phyloP scores from a whole-genome alignment of 2,329 filamentous ascomycete species.

The Phyllachora maydis region DNA sequence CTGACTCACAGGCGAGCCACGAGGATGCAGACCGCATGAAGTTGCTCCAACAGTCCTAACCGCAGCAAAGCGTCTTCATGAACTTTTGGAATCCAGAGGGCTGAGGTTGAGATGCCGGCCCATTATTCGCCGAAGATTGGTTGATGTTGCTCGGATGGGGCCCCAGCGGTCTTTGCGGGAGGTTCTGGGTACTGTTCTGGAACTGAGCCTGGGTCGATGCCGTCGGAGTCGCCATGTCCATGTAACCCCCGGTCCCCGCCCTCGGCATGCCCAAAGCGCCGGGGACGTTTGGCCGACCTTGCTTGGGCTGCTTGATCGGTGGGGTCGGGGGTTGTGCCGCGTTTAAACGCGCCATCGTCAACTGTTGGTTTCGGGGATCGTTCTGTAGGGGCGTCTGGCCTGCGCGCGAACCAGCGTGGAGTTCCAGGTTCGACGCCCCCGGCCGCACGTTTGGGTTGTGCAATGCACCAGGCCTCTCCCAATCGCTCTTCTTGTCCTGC shows the following conservation, averaged over 20 bases:
- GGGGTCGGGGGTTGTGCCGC: slow-evolving; percentile 78
- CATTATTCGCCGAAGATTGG: slow-evolving; percentile 30
- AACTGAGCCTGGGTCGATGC: slow-evolving; percentile 91
- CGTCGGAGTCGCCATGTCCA: slow-evolving; percentile 65
- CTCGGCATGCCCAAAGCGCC: slow-evolving; percentile 56
- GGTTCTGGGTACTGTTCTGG: slow-evolving; percentile 83
- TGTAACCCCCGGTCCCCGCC: slow-evolving; percentile 49
- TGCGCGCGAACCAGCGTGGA: slow-evolving; percentile 53
- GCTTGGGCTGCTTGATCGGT: slow-evolving; percentile 60
- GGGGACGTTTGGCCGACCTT: slow-evolving; percentile 56
- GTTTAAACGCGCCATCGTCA: slow-evolving; percentile 82
- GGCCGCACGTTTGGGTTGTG: slow-evolving; percentile 62
- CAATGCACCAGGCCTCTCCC: slow-evolving; percentile 44
- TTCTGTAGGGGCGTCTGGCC: slow-evolving; percentile 40
- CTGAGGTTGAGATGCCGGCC: slow-evolving; percentile 45
- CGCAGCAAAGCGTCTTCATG: slow-evolving; percentile 83
- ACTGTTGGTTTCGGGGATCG: slow-evolving; percentile 32
- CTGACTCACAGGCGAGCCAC: too few species aligned
- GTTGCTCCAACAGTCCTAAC: slow-evolving; percentile 27
- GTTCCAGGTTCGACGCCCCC: slow-evolving; percentile 66
- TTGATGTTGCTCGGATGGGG: slow-evolving; percentile 39
- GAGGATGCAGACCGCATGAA: too few species aligned
- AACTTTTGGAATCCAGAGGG: slow-evolving; percentile 77
- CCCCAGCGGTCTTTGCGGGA: slow-evolving; percentile 45
- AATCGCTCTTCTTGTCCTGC: slow-evolving; percentile 61